Base-by-base conservation (phyloP, 805 yeast genomes). In the Kurtzmaniella fragi region DNA sequence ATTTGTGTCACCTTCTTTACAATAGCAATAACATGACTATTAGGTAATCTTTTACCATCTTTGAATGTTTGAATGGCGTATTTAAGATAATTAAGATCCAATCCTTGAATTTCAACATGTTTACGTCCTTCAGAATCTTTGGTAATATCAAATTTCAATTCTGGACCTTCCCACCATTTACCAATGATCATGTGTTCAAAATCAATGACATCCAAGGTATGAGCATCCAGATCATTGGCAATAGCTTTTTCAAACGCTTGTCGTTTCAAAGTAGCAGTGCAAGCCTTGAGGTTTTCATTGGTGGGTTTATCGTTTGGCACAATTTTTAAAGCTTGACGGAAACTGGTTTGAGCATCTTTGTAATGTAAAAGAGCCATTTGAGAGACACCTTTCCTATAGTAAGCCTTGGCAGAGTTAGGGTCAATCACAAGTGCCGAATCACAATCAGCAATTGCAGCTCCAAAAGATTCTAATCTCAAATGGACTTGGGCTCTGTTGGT, bases 401-500 rank as follows among this genome's bases (percentile, higher is more conserved):
- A 84, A 0, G 88, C 89, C 60, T 91, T 91, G 28, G 80, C 62
- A 53, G 86, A 84, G 14, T 64, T 55, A 1, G 80, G 73, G 54
- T 91, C 88, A 8, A 82, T 52, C 35, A 71, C 74, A 32, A 93
- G 71, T 1, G 97, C 86, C 32, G 65, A 62, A 27, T 80, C 75
- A 49, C 95, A 81, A 57, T 90, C 96, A n/a, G 60, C 67, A 2
- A 90, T 74, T 1, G 96, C 95, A 39, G 78, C 70, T 3, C 96
- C 98, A 57, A 83, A 90, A 51, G 82, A 82, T 57, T 91, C 99
- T 40, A 81, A 59, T 52, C 88, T 86, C 54, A 91, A 78, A 49
- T 89, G 82, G 1, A 88, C 95, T 57, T 88, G 89, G 0, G 98
- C 96, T 46, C 96, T 72, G 61, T 91, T 91, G 8, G 96, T 82